These are phyloP conservation scores for Phylloporus arenicola DNA, from an alignment of 768 basidiomycete genomes.

Conservation along the genomic window DNA sequence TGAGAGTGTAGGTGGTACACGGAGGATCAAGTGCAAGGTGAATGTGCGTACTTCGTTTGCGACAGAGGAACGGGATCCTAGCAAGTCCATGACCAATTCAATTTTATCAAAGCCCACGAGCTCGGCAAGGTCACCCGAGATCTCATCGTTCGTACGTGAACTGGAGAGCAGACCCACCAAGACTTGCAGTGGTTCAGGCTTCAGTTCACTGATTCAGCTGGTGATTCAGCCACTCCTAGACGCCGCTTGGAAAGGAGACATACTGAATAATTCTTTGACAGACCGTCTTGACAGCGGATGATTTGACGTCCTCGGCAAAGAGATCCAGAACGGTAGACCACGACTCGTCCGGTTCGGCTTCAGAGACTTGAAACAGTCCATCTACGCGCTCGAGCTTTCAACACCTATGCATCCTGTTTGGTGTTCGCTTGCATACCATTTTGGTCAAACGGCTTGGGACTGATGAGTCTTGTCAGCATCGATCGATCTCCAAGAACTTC, in stretches of 20 bases:
- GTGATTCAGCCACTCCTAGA: constrained; percentile 1
- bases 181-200: constrained; percentile 4
- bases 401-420: neutral
- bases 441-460: constrained; percentile 8
- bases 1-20: constrained; percentile 1
- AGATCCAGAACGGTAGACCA: constrained; percentile 33
- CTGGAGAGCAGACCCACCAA: constrained; percentile 43
- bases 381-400: constrained; percentile 14
- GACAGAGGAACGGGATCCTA: constrained; percentile 49
- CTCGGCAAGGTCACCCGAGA: constrained; percentile 75
- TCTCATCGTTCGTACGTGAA: constrained; percentile 54
- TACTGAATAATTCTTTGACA: constrained; percentile 15
- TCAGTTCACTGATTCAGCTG: constrained; percentile 12
- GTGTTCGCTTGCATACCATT: constrained; percentile 13
- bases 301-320: constrained; percentile 12
- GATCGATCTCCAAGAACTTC: constrained; percentile 1
- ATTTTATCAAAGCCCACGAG: constrained; percentile 81
- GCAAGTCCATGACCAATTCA: constrained; percentile 67
- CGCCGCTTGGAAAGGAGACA: neutral
- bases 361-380: constrained; percentile 3
- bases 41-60: constrained; percentile 42
- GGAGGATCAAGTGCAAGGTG: neutral
- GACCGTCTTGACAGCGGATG: constrained; percentile 1
- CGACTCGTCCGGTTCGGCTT: constrained; percentile 15
- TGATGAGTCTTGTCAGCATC: constrained; percentile 14